Base-by-base conservation (phyloP, 805 yeast species). In the Wilhelminamyces savonicus region DNA sequence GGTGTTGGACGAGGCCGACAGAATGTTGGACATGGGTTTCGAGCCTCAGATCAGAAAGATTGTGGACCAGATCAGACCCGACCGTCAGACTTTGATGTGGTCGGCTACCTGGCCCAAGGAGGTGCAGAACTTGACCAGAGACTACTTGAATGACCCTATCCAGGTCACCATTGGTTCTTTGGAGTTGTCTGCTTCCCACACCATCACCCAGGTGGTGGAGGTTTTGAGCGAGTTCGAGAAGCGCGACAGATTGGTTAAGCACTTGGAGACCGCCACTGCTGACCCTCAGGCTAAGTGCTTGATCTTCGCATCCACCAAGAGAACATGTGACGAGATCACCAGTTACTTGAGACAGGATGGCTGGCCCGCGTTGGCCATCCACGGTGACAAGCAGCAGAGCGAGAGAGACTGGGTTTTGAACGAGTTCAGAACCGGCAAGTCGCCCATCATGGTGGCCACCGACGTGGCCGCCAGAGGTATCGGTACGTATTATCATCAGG, bases 401-500 rank as follows among this genome's bases (percentile, higher is more conserved):
- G 97, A 92, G 68, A 88, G 98, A 75, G 97, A 92, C 69, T 92
- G 97, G 97, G 97, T 90, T 48, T 70, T 92, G 62, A 73, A 69
- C 46, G 96, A 90, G 66, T 92, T 92, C 72, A 84, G 82, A 74
- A 55, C 76, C 37, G 97, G 97, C 50, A 83, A 79, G 62, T 78
- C 94, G 32, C 95, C 96, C 43, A 81, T 92, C 53, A 87, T 92
- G 97, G 95, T 88, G 57, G 98, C 98, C 40, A 92, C 98, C 43
- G 98, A 92, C 64, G 98, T 92, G 60, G 98, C 98, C 41, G 96
- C 98, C 45, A 84, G 98, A 76, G 98, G 98, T 78, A 87, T 92
- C 70, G 97, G 95, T 86, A 85, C 66, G 96, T 84, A 60, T n/a
- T n/a, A n/a, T n/a, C n/a, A n/a, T n/a, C n/a, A n/a, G n/a, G n/a